Base-by-base conservation (phyloP, 2,329 filamentous ascomycete species). In the Hypomyces rosellus region DNA sequence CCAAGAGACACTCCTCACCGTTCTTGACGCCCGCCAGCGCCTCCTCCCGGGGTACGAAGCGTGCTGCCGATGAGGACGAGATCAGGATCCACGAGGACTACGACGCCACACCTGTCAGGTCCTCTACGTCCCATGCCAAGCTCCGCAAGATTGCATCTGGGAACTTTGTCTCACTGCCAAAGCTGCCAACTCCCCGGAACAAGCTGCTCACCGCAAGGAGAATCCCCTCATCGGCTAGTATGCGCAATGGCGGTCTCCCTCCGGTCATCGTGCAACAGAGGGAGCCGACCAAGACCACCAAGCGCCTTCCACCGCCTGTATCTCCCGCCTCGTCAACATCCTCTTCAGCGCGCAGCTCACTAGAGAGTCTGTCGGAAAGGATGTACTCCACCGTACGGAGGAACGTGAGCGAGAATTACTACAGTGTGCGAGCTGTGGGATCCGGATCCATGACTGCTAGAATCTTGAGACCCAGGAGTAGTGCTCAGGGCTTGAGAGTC, bases 131-230 rank as follows among this genome's bases (percentile, higher is more conserved):
- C 13, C 66, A 65, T 55, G 79, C 79, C 69, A 80, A 78, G 62
- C 65, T 81, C 45, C 75, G 79, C 49, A 76, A 77, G 65, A 74
- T 71, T 7, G 65, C 73, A 49, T 71, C 72, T n/a, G 66, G 71
- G 11, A 66, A 74, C 54, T 69, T 77, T 53, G 55, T 67, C 48
- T 49, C 64, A 46, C 51, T 64, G 12, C 63, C 66, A 33, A 63
- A 63, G 34, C 54, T 72, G 25, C 64, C 67, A 37, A 61, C 55
- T 54, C 55, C 62, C 33, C 62, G 63, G 33, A 65, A 50, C 37
- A 46, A 49, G 16, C n/a, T 58, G 34, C 56, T 55, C 16, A 50
- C 57, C 39, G 55, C 54, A 42, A 39, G 37, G 54, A 56, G 51
- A 44, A 50, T 33, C 38, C 36, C 48, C 15, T 38, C 42, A 20